Percentiles rank a stretch among this genome's conserved stretches.
Evolutionary conservation across 345 rosid species (phyloP).

Genomic region (Moricandia arvensis): DNA sequence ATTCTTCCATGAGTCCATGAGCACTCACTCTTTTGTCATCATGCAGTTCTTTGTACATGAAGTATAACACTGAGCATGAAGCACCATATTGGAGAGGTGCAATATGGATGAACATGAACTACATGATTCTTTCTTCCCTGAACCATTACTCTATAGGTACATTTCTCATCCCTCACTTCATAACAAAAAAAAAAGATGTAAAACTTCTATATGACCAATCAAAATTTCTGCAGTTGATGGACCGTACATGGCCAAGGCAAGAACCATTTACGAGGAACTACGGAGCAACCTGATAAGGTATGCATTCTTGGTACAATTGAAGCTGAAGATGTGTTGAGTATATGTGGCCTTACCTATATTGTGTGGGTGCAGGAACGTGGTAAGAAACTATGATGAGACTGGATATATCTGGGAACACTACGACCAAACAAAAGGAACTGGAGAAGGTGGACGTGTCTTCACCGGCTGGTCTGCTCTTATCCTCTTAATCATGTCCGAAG

Average conservation of each 20-base stretch:
- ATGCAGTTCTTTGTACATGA: conserved; percentile 80
- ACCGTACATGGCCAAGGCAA: conserved; percentile 60
- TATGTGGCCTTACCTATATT: background rate
- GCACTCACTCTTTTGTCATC: background rate
- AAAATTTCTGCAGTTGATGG: conserved; percentile 58
- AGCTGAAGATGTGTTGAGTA: conserved; percentile 5
- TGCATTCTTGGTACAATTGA: background rate
- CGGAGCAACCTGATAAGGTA: conserved; percentile 77
- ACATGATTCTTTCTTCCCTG: conserved; percentile 82
- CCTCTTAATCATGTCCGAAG: conserved; percentile 30
- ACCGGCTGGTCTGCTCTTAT: background rate
- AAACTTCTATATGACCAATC: background rate
- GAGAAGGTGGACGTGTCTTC: background rate
- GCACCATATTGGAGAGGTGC: conserved; percentile 99
- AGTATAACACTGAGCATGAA: conserved; percentile 80
- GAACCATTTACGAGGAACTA: conserved; percentile 56
- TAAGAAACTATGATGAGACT: conserved; percentile 63
- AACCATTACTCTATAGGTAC: conserved; percentile 77
- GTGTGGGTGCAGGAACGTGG: conserved; percentile 61
- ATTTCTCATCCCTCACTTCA: background rate
- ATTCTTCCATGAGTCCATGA: background rate
- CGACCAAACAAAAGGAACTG: background rate
- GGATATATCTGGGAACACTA: conserved; percentile 64
- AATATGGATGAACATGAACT: conserved; percentile 92
- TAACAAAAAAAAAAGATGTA: background rate